phyloP scores from a whole-genome alignment of 176 grass and related monocot species.

The Bolboschoenus planiculmis region DNA sequence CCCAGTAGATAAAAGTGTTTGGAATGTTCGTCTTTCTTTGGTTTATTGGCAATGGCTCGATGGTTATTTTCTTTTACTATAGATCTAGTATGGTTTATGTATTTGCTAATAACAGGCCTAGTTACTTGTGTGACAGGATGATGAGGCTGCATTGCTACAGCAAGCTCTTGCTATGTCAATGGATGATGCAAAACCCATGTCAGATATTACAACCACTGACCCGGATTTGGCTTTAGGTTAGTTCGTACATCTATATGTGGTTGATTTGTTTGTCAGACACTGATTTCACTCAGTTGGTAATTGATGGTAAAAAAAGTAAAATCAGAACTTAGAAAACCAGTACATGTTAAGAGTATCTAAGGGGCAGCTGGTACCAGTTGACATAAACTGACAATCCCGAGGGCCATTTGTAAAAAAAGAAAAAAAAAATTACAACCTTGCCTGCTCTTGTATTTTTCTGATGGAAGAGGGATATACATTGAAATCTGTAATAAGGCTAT shows the following conservation, averaged over 20 bases:
- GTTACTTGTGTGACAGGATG: conserved; percentile 37
- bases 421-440: background rate
- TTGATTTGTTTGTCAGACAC: background rate
- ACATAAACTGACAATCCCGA: background rate
- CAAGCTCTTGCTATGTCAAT: conserved; percentile 94
- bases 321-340: background rate
- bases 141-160: conserved; percentile 66
- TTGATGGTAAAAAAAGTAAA: background rate
- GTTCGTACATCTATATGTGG: background rate
- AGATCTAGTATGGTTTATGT: background rate
- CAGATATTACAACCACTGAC: conserved; percentile 58
- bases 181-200: conserved; percentile 45
- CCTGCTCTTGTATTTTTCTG: background rate
- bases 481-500: background rate
- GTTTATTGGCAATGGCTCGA: background rate
- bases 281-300: background rate
- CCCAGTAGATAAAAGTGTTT: background rate
- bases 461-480: background rate
- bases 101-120: background rate
- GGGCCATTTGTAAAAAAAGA: background rate
- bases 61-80: background rate
- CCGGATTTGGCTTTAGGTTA: conserved; percentile 79
- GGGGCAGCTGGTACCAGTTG: background rate
- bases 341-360: background rate
- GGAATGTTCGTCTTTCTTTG: background rate